Conservation (phyloP, 2,329 filamentous ascomycete species). For the Neonectria sp. region DNA sequence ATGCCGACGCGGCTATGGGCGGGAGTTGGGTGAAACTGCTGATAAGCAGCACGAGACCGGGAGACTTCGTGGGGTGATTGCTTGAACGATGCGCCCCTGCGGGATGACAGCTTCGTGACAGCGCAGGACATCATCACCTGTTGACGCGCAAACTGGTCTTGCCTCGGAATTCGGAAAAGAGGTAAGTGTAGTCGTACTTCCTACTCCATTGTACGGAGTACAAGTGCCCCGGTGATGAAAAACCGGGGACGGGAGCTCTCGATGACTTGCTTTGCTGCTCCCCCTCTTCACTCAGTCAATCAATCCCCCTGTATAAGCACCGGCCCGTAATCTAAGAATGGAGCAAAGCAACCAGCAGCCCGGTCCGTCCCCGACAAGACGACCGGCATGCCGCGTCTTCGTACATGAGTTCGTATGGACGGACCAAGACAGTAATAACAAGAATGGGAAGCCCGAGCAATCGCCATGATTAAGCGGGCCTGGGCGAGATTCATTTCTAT, state of each 20-base stretch:
- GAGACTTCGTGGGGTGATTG: slow-evolving; percentile 22
- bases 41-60: slow-evolving; percentile 27
- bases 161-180: slow-evolving; percentile 3
- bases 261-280: slow-evolving; percentile 3
- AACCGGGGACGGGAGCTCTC: background rate
- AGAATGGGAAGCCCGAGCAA: slow-evolving; percentile 5
- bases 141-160: slow-evolving; percentile 3
- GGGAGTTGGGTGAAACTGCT: slow-evolving; percentile 20
- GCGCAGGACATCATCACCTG: slow-evolving; percentile 9
- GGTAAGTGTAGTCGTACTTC: background rate
- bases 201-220: too few species aligned
- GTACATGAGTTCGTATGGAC: background rate
- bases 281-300: background rate
- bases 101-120: slow-evolving; percentile 24
- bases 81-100: slow-evolving; percentile 14
- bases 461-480: slow-evolving; percentile 19
- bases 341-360: slow-evolving; percentile 5
- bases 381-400: background rate
- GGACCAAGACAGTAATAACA: background rate
- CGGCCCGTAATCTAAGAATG: slow-evolving; percentile 23
- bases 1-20: slow-evolving; percentile 13
- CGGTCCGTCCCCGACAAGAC: slow-evolving; percentile 1
- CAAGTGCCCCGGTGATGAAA: background rate
- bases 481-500: slow-evolving; percentile 13
- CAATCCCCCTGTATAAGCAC: slow-evolving; percentile 16